A percentile compares a stretch with the other conserved stretches of the same genome.
These are phyloP conservation scores for Limonium bicolor DNA, from an alignment of 148 eudicot species.

Conservation along the genomic window DNA sequence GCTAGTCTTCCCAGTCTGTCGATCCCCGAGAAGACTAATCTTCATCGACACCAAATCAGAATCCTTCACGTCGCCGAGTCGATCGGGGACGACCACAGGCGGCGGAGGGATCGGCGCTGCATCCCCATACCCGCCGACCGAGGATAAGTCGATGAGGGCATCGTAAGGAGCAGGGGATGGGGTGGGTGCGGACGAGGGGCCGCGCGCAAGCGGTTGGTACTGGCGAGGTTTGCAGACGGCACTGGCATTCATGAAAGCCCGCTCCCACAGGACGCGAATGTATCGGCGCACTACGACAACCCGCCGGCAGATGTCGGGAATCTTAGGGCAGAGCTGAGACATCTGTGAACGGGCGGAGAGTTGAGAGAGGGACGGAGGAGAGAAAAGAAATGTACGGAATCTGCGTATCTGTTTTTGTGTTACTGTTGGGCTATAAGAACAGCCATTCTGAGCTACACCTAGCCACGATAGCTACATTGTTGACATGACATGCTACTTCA, in stretches of 20 bases:
- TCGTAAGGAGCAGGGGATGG: slow-evolving; percentile 7
- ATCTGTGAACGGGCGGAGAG: not conserved
- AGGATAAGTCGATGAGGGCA: too few species aligned
- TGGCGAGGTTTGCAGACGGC: slow-evolving; percentile 9
- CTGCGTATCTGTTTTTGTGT: too few species aligned
- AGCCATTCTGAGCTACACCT: too few species aligned
- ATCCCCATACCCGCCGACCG: too few species aligned
- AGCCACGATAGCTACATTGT: too few species aligned
- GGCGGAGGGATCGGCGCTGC: too few species aligned
- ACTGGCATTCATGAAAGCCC: slow-evolving; percentile 5
- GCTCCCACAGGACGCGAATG: slow-evolving; percentile 14
- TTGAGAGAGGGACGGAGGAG: not conserved
- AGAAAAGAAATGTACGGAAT: too few species aligned
- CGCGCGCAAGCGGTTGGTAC: slow-evolving; percentile 13
- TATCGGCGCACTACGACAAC: slow-evolving; percentile 11
- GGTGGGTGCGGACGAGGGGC: not conserved
- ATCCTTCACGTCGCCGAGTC: slow-evolving; percentile 5
- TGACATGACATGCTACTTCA: too few species aligned
- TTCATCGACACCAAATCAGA: slow-evolving; percentile 39
- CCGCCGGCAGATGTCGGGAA: slow-evolving; percentile 11
- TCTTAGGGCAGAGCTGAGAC: slow-evolving; percentile 12
- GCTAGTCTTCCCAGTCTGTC: slow-evolving; percentile 47
- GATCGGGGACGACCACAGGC: too few species aligned
- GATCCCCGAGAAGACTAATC: slow-evolving; percentile 56
- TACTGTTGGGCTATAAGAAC: too few species aligned